Conservation (phyloP, 257 asterid genomes). For the Salvia rosmarinus region DNA sequence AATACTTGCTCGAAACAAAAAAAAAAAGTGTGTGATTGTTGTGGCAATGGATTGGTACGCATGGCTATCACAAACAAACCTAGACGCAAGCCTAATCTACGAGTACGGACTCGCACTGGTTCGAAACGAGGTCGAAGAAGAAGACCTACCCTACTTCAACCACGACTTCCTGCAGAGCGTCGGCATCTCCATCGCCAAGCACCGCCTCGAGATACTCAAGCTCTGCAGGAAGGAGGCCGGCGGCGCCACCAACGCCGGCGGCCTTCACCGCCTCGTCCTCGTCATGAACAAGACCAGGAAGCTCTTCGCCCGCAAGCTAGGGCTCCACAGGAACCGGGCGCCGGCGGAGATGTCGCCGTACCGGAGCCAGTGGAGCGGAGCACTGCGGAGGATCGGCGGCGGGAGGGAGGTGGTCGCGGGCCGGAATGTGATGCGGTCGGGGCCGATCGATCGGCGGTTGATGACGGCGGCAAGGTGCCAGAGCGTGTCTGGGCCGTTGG, state of each 20-base stretch:
- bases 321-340: slow-evolving; percentile 38
- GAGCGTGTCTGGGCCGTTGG: too few species aligned
- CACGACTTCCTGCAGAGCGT: slow-evolving; percentile 81
- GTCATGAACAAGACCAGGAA: slow-evolving; percentile 64
- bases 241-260: slow-evolving; percentile 33
- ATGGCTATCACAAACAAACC: slow-evolving; percentile 68
- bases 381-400: slow-evolving; percentile 40
- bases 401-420: too few species aligned
- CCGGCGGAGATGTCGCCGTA: slow-evolving; percentile 39
- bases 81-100: slow-evolving; percentile 50
- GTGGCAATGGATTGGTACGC: slow-evolving; percentile 75
- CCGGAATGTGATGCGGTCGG: slow-evolving; percentile 61
- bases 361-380: slow-evolving; percentile 51
- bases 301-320: slow-evolving; percentile 51
- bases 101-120: slow-evolving; percentile 57
- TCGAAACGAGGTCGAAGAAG: slow-evolving; percentile 64
- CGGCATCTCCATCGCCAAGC: slow-evolving; percentile 68
- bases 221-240: slow-evolving; percentile 56
- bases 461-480: slow-evolving; percentile 44
- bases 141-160: slow-evolving; percentile 67
- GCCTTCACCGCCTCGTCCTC: slow-evolving; percentile 55
- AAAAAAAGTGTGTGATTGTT: neutral
- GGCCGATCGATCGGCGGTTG: slow-evolving; percentile 49
- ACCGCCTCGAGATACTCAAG: slow-evolving; percentile 74
- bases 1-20: too few species aligned